Percentiles rank a stretch among this genome's conserved stretches.
Conservation (phyloP, 352 stramenopile genomes). For the Plasmopara muralis region DNA sequence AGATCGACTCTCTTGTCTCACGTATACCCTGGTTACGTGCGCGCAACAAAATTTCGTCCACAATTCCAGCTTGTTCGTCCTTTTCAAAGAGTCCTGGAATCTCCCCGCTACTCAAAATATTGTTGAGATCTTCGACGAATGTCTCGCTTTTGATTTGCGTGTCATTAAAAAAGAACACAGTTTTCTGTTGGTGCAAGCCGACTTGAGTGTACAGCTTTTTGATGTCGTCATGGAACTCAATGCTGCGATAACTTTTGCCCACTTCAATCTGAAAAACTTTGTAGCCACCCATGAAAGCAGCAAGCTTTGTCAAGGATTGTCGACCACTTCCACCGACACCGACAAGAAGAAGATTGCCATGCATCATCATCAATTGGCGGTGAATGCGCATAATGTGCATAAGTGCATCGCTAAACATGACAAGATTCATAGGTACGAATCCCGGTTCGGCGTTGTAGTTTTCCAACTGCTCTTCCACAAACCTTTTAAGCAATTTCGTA, state of each 20-base stretch:
- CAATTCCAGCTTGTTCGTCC: slow-evolving; percentile 81
- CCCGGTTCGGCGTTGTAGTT: slow-evolving; percentile 88
- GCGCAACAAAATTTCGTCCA: slow-evolving; percentile 76
- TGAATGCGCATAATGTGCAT: slow-evolving; percentile 90
- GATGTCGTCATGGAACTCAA: slow-evolving; percentile 91
- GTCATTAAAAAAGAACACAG: slow-evolving; percentile 91
- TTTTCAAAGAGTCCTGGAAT: slow-evolving; percentile 90
- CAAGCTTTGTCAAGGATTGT: slow-evolving; percentile 84
- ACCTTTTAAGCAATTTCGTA: slow-evolving; percentile 80
- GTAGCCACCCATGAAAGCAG: slow-evolving; percentile 85
- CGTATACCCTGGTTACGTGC: slow-evolving; percentile 66
- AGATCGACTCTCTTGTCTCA: slow-evolving; percentile 87
- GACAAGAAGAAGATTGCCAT: slow-evolving; percentile 89
- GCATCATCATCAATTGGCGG: slow-evolving; percentile 79
- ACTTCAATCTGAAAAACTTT: slow-evolving; percentile 92
- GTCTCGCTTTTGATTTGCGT: slow-evolving; percentile 92
- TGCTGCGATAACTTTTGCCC: slow-evolving; percentile 88
- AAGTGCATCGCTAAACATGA: slow-evolving; percentile 88
- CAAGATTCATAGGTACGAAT: slow-evolving; percentile 85
- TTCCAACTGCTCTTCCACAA: slow-evolving; percentile 87
- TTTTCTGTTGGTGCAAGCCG: slow-evolving; percentile 77
- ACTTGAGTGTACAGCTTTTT: slow-evolving; percentile 85
- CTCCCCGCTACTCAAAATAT: slow-evolving; percentile 88
- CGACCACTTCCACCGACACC: slow-evolving; percentile 87
- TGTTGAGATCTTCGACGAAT: slow-evolving; percentile 92